Evolutionary conservation across 2,329 filamentous ascomycete species (phyloP), one percentile per base, ranked within the genome.

Genomic region (Fusarium guadeloupense): DNA sequence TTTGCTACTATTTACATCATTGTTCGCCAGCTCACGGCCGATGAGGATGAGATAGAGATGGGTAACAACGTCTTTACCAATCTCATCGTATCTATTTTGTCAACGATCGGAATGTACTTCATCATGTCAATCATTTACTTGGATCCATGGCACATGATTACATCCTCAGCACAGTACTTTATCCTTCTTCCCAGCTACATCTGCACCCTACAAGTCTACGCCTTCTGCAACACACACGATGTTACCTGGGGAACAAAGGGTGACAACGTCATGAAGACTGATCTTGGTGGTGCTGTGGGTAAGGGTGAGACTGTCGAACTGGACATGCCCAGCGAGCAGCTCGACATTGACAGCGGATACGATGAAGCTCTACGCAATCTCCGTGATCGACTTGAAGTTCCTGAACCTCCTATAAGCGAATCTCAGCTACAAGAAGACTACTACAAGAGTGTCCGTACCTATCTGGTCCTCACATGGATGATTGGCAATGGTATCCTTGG

Each of bases 111-210:
- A 1, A 82, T 99, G 33, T 99, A 98, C 83, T 95, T 99, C 80
- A 76, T 97, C 78, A 97, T 96, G 89, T 95, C 90, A 20, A 92
- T 99, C 79, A 79, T 99, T 58, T 99, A 99, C 77, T 86, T 99
- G 40, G 96, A 99, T 69, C 95, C 95, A 0, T 99, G 95, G 95
- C 95, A 99, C 81, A 95, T 99, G 91, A 90, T 99, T 78, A 99
- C 95, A 12, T 94, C 89, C 0, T 88, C 91, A 0, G 86, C 83
- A 1, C 93, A 97, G 75, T 99, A 99, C 81, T 97, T 99, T 74
- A 84, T 93, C 40, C 87, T 99, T 21, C 83, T 99, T 30, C 95
- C 95, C 0, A 89, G 84, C 33, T 99, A 98, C 80, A 96, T 99
- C 77, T 98, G 95, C 80, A 98, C 92, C 0, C 84, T 99, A 3